Conservation (phyloP, 2,329 filamentous ascomycete genomes). For the Bimuria novae-zelandiae region DNA sequence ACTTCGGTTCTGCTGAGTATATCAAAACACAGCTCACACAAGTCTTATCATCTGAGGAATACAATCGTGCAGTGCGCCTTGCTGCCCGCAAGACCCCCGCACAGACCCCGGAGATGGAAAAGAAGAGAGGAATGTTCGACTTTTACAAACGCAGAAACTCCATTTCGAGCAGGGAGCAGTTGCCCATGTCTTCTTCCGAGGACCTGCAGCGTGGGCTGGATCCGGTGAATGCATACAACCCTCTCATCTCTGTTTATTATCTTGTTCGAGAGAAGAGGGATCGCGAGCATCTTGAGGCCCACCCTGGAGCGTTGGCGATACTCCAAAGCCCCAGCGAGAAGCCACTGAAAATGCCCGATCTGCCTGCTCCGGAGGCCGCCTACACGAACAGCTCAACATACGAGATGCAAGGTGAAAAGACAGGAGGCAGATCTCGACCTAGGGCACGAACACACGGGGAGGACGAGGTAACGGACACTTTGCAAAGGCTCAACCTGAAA, state of each 20-base stretch:
- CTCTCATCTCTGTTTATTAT: conserved; percentile 91
- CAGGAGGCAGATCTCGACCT: conserved; percentile 79
- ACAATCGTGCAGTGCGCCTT: conserved; percentile 79
- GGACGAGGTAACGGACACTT: conserved; percentile 78
- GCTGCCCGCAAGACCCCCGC: conserved; percentile 68
- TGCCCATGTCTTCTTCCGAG: conserved; percentile 82
- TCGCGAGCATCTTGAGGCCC: conserved; percentile 67
- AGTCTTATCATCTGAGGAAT: conserved; percentile 91
- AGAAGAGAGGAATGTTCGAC: conserved; percentile 92
- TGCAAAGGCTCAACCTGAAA: conserved; percentile 67
- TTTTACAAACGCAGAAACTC: conserved; percentile 97
- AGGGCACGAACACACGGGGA: conserved; percentile 92
- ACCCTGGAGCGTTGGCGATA: conserved; percentile 63
- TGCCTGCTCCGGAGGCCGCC: conserved; percentile 80
- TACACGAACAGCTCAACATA: conserved; percentile 85
- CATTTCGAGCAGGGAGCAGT: conserved; percentile 82
- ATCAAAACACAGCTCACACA: conserved; percentile 82
- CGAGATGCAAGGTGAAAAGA: conserved; percentile 88
- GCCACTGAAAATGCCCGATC: conserved; percentile 69
- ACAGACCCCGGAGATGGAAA: conserved; percentile 63
- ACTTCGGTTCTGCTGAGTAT: conserved; percentile 85
- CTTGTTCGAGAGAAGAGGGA: conserved; percentile 94
- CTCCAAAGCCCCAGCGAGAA: conserved; percentile 62
- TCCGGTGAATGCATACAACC: conserved; percentile 90
- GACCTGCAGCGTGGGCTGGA: conserved; percentile 81